Percentiles rank a stretch among this genome's conserved stretches.
phyloP scores from a whole-genome alignment of 1,139 yeast genomes.

The Candida albicans region DNA sequence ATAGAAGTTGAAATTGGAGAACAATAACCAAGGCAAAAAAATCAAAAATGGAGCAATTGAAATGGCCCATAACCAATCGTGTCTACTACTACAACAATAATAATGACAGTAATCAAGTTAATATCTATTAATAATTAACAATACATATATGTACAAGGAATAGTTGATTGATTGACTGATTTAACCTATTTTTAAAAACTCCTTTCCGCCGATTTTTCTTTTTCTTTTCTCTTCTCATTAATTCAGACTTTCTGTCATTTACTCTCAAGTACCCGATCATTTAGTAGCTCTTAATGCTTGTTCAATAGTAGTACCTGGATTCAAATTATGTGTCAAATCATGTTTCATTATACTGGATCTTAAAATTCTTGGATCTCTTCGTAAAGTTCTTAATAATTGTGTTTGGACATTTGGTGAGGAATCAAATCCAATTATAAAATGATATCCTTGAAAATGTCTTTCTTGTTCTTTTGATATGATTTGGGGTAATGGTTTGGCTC shows the following conservation, averaged over 20 bases:
- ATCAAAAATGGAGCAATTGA: too few relatives aligned
- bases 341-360: slow-evolving; percentile 74
- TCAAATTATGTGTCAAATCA: slow-evolving; percentile 54
- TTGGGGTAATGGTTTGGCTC: slow-evolving; percentile 75
- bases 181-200: too few relatives aligned
- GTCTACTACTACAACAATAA: too few relatives aligned
- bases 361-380: slow-evolving; percentile 87
- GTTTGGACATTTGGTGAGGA: slow-evolving; percentile 82
- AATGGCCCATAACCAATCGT: too few relatives aligned
- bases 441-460: slow-evolving; percentile 85
- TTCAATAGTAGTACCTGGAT: slow-evolving; percentile 51
- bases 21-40: too few relatives aligned
- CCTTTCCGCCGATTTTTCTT: background rate
- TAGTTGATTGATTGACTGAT: too few relatives aligned
- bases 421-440: slow-evolving; percentile 84
- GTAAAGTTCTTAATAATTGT: slow-evolving; percentile 76
- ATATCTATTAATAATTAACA: too few relatives aligned
- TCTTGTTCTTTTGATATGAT: slow-evolving; percentile 85
- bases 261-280: background rate
- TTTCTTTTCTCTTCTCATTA: background rate
- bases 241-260: background rate
- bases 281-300: slow-evolving; percentile 22
- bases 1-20: too few relatives aligned
- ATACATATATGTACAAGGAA: too few relatives aligned
- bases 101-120: too few relatives aligned